Conservation (phyloP, 495 filamentous ascomycete genomes). For the Penicillium mononematosum region DNA sequence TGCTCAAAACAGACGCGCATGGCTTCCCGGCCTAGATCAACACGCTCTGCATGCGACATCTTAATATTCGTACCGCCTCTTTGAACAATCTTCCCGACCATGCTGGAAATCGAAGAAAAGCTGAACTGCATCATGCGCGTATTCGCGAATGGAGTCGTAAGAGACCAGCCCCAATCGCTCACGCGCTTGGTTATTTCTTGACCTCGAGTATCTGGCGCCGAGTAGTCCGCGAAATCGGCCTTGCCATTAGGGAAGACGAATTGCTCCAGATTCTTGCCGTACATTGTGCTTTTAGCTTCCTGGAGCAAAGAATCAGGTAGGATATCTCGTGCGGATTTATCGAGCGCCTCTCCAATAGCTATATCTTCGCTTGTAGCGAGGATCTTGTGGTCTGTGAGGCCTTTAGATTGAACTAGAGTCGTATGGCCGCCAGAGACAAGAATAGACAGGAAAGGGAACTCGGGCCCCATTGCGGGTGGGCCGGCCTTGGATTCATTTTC, state of each 20-base stretch:
- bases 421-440: constrained; percentile 95
- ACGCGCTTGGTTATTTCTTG: constrained; percentile 49
- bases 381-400: constrained; percentile 64
- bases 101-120: constrained; percentile 62
- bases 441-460: constrained; percentile 82
- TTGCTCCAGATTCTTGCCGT: constrained; percentile 64
- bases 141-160: constrained; percentile 55
- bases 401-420: constrained; percentile 70
- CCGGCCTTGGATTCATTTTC: constrained; percentile 2
- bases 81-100: constrained; percentile 50
- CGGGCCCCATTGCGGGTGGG: constrained; percentile 19
- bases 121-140: constrained; percentile 56
- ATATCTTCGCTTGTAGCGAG: constrained; percentile 71
- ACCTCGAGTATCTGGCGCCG: constrained; percentile 49
- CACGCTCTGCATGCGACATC: constrained; percentile 49
- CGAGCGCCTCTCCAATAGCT: constrained; percentile 80
- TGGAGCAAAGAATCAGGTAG: constrained; percentile 55
- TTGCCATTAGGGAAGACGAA: constrained; percentile 69
- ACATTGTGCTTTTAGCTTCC: constrained; percentile 58
- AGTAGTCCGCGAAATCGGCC: constrained; percentile 54
- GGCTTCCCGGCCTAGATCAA: constrained; percentile 61
- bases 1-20: constrained; percentile 91
- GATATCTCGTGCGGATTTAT: constrained; percentile 77
- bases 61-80: constrained; percentile 18
- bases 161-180: constrained; percentile 55